Evolutionary conservation across 179 eudicot genomes (phyloP), one percentile per base, ranked within the genome.

Genomic region (Sideroxylon spinosum): DNA sequence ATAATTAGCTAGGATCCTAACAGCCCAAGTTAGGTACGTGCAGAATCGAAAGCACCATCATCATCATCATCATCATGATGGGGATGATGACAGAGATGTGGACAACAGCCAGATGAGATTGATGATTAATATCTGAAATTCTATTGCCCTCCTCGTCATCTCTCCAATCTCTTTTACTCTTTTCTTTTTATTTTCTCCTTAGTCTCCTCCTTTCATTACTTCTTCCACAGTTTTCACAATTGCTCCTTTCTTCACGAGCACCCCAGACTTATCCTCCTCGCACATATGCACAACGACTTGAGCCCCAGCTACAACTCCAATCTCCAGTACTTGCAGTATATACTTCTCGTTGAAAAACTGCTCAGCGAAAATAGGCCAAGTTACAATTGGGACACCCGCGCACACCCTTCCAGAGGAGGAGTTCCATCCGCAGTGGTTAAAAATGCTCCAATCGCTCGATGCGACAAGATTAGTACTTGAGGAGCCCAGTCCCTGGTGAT

Each of bases 371-470:
- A 76, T 0, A 2, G 85, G 85, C 82, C 82, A 82, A 0, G 82
- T 75, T 7, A 82, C 50, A 82, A 79, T 49, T 6, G 85, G 82
- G 67, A 71, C 16, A 1, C 85, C 82, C 6, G 85, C 71, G 0
- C 17, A 50, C 3, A 82, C 59, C 11, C 85, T 77, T 29, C 76
- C 82, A 8, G 75, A 65, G 0, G 79, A 76, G 12, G 85, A 82
- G n/a, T 79, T 82, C 85, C 85, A 82, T 1, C 85, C 85, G 19
- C 85, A 76, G 23, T 82, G 85, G 14, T 81, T 82, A 82, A 49
- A 32, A 79, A 82, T 11, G 29, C 85, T 61, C 79, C 79, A 10
- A 82, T 52, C 0, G 82, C 55, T 0, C 52, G 29, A 29, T 79
- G 82, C 4, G 77, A 61, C 52, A 82, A 14, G 10, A 82, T 82